A percentile compares a stretch with the other conserved stretches of the same genome.
phyloP scores from a whole-genome alignment of 805 yeast species.

The Nakazawaea molendinolei region DNA sequence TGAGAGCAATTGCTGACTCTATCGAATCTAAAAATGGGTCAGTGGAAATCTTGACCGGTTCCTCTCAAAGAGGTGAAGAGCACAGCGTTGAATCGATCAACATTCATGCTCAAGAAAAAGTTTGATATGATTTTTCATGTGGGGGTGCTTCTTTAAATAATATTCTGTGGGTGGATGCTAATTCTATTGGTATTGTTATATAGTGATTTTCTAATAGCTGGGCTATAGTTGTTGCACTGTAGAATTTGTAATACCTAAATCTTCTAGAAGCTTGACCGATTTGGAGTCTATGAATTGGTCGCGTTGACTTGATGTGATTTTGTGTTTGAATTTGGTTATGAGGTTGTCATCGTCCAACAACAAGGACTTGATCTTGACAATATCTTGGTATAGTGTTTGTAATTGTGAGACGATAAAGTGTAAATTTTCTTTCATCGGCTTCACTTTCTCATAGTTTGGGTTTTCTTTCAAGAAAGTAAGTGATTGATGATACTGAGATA shows the following conservation, averaged over 20 bases:
- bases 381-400: conserved; percentile 14
- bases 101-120: conserved; percentile 3
- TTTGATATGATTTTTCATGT: no score
- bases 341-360: conserved; percentile 2
- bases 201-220: no score
- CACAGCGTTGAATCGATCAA: conserved; percentile 4
- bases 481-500: conserved; percentile 14
- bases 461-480: conserved; percentile 4
- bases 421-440: conserved; percentile 22
- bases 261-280: neutral
- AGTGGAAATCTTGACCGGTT: conserved; percentile 8
- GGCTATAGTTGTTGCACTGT: no score
- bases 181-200: no score
- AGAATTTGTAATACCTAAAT: no score
- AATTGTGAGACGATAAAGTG: conserved; percentile 20
- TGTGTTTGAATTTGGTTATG: neutral
- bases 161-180: no score
- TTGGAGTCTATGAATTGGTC: conserved; percentile 3
- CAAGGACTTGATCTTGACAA: conserved; percentile 1
- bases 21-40: conserved; percentile 14
- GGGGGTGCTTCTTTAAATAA: no score
- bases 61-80: conserved; percentile 1
- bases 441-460: conserved; percentile 14
- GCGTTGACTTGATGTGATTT: neutral
- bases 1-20: conserved; percentile 17